Conservation (phyloP, 352 stramenopile genomes). For the Salisapilia sapeloensis region DNA sequence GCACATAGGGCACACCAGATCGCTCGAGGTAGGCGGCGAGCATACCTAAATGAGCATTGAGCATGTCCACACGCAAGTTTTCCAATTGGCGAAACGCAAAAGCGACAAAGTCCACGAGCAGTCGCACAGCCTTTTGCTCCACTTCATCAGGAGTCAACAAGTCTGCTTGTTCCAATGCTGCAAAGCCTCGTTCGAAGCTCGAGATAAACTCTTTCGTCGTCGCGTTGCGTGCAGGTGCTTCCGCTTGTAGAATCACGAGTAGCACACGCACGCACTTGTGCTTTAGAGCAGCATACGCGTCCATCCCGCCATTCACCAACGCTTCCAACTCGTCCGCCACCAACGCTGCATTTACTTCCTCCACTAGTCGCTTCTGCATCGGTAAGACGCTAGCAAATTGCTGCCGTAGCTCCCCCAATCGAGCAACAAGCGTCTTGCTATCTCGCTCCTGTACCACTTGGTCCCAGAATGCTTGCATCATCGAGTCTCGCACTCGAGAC, state of each 20-base stretch:
- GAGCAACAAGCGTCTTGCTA: slow-evolving; percentile 17
- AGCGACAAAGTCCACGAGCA: slow-evolving; percentile 43
- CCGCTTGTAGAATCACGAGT: slow-evolving; percentile 18
- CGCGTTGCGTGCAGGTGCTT: slow-evolving; percentile 30
- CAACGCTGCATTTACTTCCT: slow-evolving; percentile 20
- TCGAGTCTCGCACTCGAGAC: slow-evolving; percentile 21
- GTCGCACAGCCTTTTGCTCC: slow-evolving; percentile 2
- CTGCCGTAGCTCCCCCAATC: slow-evolving; percentile 28
- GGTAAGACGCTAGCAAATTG: slow-evolving; percentile 12
- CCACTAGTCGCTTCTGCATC: slow-evolving; percentile 11
- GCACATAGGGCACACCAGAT: slow-evolving; percentile 45
- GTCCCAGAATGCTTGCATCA: slow-evolving; percentile 58
- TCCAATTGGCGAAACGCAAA: slow-evolving; percentile 54
- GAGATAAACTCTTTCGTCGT: slow-evolving; percentile 19
- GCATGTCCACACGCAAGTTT: slow-evolving; percentile 31
- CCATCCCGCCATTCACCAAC: slow-evolving; percentile 14
- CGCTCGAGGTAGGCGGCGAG: slow-evolving; percentile 32
- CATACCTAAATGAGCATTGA: slow-evolving; percentile 38
- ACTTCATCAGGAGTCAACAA: slow-evolving; percentile 1
- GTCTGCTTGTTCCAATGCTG: slow-evolving; percentile 5
- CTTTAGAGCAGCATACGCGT: slow-evolving; percentile 14
- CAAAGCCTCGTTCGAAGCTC: slow-evolving; percentile 11
- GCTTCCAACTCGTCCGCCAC: slow-evolving; percentile 8
- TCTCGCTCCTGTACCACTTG: slow-evolving; percentile 29
- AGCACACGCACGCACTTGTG: slow-evolving; percentile 21